Conservation (phyloP, 2,329 filamentous ascomycete genomes). For the Periconia sp. region DNA sequence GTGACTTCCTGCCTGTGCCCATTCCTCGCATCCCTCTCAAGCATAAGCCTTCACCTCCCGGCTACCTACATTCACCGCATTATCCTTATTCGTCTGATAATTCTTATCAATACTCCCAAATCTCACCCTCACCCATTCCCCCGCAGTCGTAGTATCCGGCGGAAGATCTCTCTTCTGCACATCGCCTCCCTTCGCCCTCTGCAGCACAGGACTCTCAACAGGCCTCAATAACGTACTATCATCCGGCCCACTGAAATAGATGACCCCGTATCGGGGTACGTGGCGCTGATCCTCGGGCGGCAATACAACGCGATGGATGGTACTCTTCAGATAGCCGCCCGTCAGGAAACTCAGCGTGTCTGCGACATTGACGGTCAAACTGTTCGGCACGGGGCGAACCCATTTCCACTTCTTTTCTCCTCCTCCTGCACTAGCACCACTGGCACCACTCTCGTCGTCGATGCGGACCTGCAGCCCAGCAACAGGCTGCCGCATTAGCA, state of each 20-base stretch:
- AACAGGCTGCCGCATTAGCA: constrained; percentile 64
- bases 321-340: constrained; percentile 52
- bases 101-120: no score
- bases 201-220: constrained; percentile 19
- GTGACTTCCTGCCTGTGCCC: no score
- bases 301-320: constrained; percentile 56
- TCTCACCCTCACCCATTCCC: constrained; percentile 24
- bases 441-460: constrained; percentile 12
- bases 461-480: constrained; percentile 60
- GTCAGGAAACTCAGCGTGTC: constrained; percentile 47
- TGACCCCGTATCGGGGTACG: constrained; percentile 42
- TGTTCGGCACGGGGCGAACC: constrained; percentile 45
- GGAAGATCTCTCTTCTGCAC: constrained; percentile 16
- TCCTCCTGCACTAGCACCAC: constrained; percentile 23
- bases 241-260: constrained; percentile 26
- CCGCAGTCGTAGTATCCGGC: constrained; percentile 19
- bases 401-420: constrained; percentile 42
- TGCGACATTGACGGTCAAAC: constrained; percentile 48
- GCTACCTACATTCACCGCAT: no score
- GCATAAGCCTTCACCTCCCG: no score
- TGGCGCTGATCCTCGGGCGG: constrained; percentile 56
- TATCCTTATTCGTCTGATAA: no score
- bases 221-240: constrained; percentile 17
- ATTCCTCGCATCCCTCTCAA: no score
- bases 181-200: constrained; percentile 16